These are phyloP conservation scores for Ophiostoma pallidulum DNA, from an alignment of 2,329 filamentous ascomycete genomes.

Conservation along the genomic window DNA sequence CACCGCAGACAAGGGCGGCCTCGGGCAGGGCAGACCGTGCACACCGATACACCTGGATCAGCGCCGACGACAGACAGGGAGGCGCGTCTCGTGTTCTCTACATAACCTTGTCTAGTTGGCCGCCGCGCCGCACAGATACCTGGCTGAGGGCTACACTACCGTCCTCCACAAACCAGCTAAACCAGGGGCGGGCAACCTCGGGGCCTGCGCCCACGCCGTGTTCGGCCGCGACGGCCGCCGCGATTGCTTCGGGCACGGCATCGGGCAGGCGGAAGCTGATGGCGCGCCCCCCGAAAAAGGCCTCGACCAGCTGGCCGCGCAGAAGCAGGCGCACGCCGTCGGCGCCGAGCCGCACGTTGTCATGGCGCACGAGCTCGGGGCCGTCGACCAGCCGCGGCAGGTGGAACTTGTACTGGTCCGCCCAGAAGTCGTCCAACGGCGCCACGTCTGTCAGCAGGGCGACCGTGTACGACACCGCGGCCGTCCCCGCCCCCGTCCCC, in stretches of 20 bases:
- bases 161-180: background rate
- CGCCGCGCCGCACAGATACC: background rate
- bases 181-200: no score
- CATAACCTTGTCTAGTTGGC: background rate
- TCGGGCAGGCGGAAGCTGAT: slow-evolving; percentile 23
- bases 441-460: slow-evolving; percentile 24
- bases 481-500: no score
- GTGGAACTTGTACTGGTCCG: slow-evolving; percentile 27
- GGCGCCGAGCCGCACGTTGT: slow-evolving; percentile 19
- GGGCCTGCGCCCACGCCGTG: no score
- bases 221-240: no score
- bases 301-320: slow-evolving; percentile 21
- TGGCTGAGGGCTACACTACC: background rate
- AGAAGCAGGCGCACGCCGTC: slow-evolving; percentile 21
- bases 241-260: no score
- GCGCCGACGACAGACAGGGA: no score
- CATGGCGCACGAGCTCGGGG: slow-evolving; percentile 27
- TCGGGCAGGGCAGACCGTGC: no score
- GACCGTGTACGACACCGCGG: no score
- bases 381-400: slow-evolving; percentile 26
- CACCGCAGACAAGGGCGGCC: no score
- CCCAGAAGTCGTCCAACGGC: slow-evolving; percentile 30
- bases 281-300: slow-evolving; percentile 24
- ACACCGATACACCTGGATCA: no score
- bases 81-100: background rate